Evolutionary conservation across 169 alveolate genomes (phyloP).

Genomic region (Sarcocystis neurona): DNA sequence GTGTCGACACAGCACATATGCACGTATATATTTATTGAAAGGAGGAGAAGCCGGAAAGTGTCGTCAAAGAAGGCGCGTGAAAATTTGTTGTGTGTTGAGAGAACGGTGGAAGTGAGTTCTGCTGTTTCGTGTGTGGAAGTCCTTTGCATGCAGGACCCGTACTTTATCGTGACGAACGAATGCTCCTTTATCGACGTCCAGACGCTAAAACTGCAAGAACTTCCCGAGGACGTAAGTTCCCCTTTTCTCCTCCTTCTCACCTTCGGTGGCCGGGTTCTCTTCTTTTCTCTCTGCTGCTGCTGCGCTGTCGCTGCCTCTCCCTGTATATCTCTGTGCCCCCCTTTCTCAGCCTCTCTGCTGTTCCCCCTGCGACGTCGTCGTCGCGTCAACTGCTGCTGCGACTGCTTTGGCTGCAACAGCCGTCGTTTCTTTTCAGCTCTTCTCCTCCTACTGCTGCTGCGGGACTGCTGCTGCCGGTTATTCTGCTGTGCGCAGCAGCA

Average conservation of each 20-base stretch:
- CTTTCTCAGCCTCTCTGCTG: not conserved
- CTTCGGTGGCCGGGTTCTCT: not conserved
- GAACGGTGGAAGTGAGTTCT: no score
- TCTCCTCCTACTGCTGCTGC: no score
- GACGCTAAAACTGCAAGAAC: slow-evolving; percentile 95
- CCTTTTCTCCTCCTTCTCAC: not conserved
- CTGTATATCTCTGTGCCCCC: not conserved
- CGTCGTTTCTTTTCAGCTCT: not conserved
- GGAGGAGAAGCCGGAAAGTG: no score
- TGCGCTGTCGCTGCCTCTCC: not conserved
- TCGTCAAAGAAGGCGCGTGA: no score
- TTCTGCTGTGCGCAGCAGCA: no score
- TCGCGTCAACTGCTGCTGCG: not conserved
- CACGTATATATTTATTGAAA: no score
- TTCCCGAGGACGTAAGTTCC: slow-evolving; percentile 95
- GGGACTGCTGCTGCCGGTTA: no score
- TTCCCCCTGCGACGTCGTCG: not conserved
- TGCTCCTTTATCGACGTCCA: slow-evolving; percentile 95
- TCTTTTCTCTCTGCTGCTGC: not conserved
- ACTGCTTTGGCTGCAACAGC: not conserved
- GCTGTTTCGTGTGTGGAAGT: not conserved
- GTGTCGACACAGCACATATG: no score
- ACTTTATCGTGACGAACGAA: slow-evolving; percentile 91
- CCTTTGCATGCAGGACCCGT: slow-evolving; percentile 69
- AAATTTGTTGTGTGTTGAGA: no score